Evolutionary conservation across 2,329 filamentous ascomycete species (phyloP).

Genomic region (Penicillium sp.): DNA sequence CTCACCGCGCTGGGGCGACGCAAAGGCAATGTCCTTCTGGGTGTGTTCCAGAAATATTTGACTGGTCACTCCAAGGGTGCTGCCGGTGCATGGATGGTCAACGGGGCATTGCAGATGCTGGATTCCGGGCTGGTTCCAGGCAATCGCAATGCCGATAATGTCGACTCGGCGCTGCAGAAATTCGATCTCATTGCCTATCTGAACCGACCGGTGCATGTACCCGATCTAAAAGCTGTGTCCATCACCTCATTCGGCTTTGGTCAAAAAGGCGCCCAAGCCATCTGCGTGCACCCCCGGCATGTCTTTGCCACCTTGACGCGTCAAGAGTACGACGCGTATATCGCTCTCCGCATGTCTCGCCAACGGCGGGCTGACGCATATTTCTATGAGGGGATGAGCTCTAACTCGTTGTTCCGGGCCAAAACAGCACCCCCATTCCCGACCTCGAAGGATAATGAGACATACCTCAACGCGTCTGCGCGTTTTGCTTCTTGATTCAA

Average conservation of each 20-base stretch:
- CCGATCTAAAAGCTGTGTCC: conserved; percentile 37
- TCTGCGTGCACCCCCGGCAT: conserved; percentile 40
- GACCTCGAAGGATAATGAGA: neutral
- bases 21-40: conserved; percentile 90
- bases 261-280: conserved; percentile 78
- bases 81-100: conserved; percentile 98
- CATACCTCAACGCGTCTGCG: neutral
- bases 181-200: conserved; percentile 40
- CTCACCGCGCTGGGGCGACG: conserved; percentile 86
- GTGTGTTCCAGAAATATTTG: conserved; percentile 97
- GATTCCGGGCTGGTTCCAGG: conserved; percentile 89
- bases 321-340: conserved; percentile 14
- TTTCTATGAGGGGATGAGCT: conserved; percentile 1
- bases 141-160: conserved; percentile 95
- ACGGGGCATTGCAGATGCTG: conserved; percentile 90
- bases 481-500: neutral
- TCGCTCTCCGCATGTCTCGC: neutral
- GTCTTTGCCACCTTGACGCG: conserved; percentile 33
- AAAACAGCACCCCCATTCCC: neutral
- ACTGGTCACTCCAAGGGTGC: conserved; percentile 98
- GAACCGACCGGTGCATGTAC: conserved; percentile 19
- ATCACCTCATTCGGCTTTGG: conserved; percentile 84
- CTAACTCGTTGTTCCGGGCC: neutral
- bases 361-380: neutral
- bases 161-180: conserved; percentile 57